These are phyloP conservation scores for Calamus simplicifolius DNA, from an alignment of 176 grass and related monocot species.

Conservation along the genomic window DNA sequence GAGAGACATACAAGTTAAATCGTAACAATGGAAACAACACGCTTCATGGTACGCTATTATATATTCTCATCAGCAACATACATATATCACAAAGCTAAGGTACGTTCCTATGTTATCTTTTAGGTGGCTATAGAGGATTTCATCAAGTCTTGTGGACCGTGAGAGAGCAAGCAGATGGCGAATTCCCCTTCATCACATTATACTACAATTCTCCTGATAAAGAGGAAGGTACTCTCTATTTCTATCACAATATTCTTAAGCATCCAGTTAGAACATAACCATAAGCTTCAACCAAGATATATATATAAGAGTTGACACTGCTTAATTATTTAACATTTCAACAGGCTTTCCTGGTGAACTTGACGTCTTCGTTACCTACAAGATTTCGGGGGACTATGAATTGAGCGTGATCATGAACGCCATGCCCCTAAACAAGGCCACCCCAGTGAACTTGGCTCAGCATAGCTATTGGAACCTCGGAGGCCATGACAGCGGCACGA, in stretches of 20 bases:
- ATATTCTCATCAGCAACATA: too few relatives aligned
- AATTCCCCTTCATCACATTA: constrained; percentile 52
- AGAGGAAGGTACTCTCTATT: constrained; percentile 34
- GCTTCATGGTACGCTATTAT: not conserved
- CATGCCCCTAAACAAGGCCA: constrained; percentile 44
- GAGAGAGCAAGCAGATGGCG: constrained; percentile 46
- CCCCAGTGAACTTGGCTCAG: constrained; percentile 61
- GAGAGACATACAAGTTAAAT: constrained; percentile 39
- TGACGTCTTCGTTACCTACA: constrained; percentile 69
- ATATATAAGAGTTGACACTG: not conserved
- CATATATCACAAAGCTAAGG: too few relatives aligned
- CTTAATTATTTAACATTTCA: not conserved
- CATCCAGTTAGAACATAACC: too few relatives aligned
- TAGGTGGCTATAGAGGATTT: constrained; percentile 66
- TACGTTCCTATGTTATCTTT: not conserved
- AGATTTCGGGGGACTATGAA: constrained; percentile 33
- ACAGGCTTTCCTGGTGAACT: constrained; percentile 73
- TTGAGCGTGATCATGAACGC: constrained; percentile 43
- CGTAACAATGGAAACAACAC: constrained; percentile 61
- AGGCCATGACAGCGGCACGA: constrained; percentile 49
- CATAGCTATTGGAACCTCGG: constrained; percentile 78
- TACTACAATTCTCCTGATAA: constrained; percentile 68
- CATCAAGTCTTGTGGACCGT: constrained; percentile 58
- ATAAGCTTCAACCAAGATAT: too few relatives aligned
- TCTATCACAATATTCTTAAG: too few relatives aligned